These are phyloP conservation scores for Flaveria bidentis DNA, from an alignment of 129 eudicot species.

Conservation along the genomic window DNA sequence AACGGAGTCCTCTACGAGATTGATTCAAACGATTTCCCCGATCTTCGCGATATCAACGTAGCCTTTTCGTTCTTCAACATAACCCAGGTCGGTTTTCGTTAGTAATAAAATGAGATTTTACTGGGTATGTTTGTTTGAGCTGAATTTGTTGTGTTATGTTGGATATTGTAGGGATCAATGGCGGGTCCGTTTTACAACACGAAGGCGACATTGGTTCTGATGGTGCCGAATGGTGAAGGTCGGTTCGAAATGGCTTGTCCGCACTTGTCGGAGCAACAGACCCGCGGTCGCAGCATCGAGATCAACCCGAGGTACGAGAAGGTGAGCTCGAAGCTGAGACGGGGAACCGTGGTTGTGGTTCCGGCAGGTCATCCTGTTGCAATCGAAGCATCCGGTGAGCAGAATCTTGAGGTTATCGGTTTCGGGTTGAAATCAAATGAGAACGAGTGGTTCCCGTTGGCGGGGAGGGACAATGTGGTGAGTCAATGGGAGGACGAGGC, in stretches of 20 bases:
- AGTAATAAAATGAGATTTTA: too few species aligned
- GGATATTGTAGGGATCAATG: conserved; percentile 53
- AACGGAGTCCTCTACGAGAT: conserved; percentile 55
- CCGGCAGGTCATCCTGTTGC: conserved; percentile 78
- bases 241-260: conserved; percentile 74
- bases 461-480: conserved; percentile 55
- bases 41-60: conserved; percentile 46
- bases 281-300: not conserved
- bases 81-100: conserved; percentile 43
- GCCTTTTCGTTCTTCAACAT: conserved; percentile 56
- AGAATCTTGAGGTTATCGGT: conserved; percentile 51
- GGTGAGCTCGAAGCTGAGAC: conserved; percentile 43
- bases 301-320: conserved; percentile 41
- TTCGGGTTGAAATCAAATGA: conserved; percentile 52
- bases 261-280: conserved; percentile 36
- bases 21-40: conserved; percentile 35
- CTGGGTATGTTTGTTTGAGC: too few species aligned
- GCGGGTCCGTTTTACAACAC: conserved; percentile 53
- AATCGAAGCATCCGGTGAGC: conserved; percentile 50
- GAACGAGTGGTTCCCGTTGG: conserved; percentile 49
- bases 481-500: conserved; percentile 62
- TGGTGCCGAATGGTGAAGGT: conserved; percentile 56
- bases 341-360: conserved; percentile 54
- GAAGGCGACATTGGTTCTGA: conserved; percentile 39
- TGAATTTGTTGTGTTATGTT: too few species aligned